phyloP scores from a whole-genome alignment of 768 basidiomycete species.

The Trametes cingulata region DNA sequence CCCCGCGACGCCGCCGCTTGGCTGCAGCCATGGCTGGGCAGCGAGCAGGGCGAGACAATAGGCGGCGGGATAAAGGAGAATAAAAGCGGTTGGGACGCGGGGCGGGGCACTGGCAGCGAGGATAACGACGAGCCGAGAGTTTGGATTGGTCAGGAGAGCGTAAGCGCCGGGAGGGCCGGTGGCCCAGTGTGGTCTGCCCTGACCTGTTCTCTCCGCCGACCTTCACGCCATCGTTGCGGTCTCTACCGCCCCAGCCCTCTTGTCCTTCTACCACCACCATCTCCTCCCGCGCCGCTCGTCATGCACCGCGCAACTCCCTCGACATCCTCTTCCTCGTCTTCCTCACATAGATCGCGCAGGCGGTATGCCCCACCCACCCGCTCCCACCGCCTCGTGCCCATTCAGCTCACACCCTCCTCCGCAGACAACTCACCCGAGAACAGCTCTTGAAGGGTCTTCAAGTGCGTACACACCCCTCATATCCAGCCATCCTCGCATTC shows the following conservation, averaged over 20 bases:
- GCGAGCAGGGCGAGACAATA: conserved; percentile 11
- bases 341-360: conserved; percentile 32
- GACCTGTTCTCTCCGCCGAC: conserved; percentile 32
- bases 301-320: conserved; percentile 34
- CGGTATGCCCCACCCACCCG: conserved; percentile 32
- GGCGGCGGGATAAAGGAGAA: conserved; percentile 6
- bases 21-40: not conserved
- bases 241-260: conserved; percentile 40
- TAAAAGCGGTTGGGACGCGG: conserved; percentile 4
- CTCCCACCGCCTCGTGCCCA: conserved; percentile 27
- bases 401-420: conserved; percentile 17
- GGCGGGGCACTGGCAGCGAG: conserved; percentile 9
- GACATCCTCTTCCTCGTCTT: conserved; percentile 26
- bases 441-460: conserved; percentile 43
- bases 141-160: conserved; percentile 20
- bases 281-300: conserved; percentile 27
- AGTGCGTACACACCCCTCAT: conserved; percentile 31
- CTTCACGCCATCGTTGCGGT: conserved; percentile 44
- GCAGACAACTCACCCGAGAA: conserved; percentile 28
- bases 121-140: conserved; percentile 23
- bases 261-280: conserved; percentile 42
- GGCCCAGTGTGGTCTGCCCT: conserved; percentile 26
- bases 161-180: conserved; percentile 21
- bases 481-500: conserved; percentile 22
- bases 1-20: not conserved